Conservation (phyloP, 768 basidiomycete genomes). For the Calvatia gigantea region DNA sequence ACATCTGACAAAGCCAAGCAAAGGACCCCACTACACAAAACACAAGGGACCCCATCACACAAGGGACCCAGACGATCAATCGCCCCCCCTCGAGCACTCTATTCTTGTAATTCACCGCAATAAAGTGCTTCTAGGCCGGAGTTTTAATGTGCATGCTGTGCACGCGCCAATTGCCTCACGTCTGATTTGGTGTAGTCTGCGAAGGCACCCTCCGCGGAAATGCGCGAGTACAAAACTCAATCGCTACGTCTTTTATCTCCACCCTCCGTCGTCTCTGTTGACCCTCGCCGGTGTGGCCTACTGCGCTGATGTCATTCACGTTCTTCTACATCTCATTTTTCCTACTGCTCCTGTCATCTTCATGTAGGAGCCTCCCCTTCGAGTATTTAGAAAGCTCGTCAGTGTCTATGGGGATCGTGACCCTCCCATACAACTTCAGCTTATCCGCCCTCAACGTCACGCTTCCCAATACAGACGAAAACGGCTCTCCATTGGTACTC, state of each 20-base stretch:
- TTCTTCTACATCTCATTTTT: neutral
- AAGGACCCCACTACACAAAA: no score
- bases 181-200: constrained; percentile 5
- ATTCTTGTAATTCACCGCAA: no score
- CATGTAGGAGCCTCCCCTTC: neutral
- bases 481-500: constrained; percentile 44
- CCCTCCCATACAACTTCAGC: constrained; percentile 38
- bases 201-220: neutral
- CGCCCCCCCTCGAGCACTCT: no score
- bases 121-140: neutral
- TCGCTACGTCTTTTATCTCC: no score
- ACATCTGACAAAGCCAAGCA: no score
- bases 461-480: constrained; percentile 37
- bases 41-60: no score
- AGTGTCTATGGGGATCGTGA: neutral
- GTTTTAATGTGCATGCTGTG: no score
- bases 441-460: constrained; percentile 42
- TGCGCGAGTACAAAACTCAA: neutral
- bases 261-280: neutral
- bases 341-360: neutral
- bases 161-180: no score
- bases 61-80: no score
- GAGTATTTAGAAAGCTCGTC: neutral
- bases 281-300: neutral
- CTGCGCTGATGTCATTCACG: neutral